Evolutionary conservation across 2,329 filamentous ascomycete genomes (phyloP).

Genomic region (Cladosporium sp.): DNA sequence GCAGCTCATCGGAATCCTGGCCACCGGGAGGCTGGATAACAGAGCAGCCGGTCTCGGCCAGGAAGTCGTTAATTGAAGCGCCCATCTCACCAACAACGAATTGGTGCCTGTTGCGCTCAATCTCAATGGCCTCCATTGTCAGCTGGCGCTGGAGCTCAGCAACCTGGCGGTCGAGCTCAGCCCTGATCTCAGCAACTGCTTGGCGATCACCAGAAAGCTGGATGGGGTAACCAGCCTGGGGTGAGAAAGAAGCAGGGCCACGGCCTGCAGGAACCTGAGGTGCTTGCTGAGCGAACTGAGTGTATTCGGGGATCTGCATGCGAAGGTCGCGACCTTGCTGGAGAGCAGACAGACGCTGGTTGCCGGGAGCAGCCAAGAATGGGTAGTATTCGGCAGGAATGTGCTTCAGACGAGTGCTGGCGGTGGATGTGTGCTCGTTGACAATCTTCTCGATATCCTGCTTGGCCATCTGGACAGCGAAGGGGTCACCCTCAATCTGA

Average conservation of each 20-base stretch:
- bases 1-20: slow-evolving; percentile 79
- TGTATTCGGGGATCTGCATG: slow-evolving; percentile 80
- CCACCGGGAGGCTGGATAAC: slow-evolving; percentile 77
- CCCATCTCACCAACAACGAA: slow-evolving; percentile 90
- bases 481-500: slow-evolving; percentile 84
- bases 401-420: slow-evolving; percentile 77
- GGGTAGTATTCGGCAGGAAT: slow-evolving; percentile 93
- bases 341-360: slow-evolving; percentile 66
- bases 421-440: slow-evolving; percentile 78
- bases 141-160: slow-evolving; percentile 75
- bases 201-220: slow-evolving; percentile 81
- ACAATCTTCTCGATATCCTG: slow-evolving; percentile 85
- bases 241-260: slow-evolving; percentile 68
- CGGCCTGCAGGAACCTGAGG: slow-evolving; percentile 63
- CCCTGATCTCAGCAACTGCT: slow-evolving; percentile 76
- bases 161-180: slow-evolving; percentile 77
- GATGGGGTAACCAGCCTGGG: slow-evolving; percentile 76
- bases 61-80: slow-evolving; percentile 79
- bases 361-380: slow-evolving; percentile 83
- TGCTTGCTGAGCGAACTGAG: slow-evolving; percentile 69
- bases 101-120: slow-evolving; percentile 86
- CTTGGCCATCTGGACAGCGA: slow-evolving; percentile 80
- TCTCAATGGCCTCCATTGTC: slow-evolving; percentile 74
- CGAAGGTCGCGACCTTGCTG: slow-evolving; percentile 75
- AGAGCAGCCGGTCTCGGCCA: slow-evolving; percentile 85